Conservation (phyloP, 208 protist genomes). For the Acanthamoeba quina region DNA sequence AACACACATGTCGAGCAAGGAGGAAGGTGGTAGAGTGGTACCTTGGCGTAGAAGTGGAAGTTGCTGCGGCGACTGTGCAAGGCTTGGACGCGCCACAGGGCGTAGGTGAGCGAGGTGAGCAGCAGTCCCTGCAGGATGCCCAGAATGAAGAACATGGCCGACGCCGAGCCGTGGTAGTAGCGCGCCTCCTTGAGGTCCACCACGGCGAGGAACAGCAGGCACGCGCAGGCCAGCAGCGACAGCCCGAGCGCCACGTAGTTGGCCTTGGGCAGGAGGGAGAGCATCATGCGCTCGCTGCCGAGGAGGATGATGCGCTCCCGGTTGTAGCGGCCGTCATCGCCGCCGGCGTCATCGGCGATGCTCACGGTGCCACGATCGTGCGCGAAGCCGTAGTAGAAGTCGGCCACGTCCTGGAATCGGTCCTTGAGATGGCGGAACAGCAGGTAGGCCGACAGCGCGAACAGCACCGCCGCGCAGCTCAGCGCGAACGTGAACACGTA, state of each 20-base stretch:
- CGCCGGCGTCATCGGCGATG: background rate
- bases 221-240: slow-evolving; percentile 13
- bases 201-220: slow-evolving; percentile 27
- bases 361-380: background rate
- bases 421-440: slow-evolving; percentile 15
- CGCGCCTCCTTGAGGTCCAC: background rate
- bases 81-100: background rate
- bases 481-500: slow-evolving; percentile 15
- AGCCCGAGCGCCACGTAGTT: slow-evolving; percentile 19
- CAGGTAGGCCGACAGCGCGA: background rate
- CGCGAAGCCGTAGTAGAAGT: slow-evolving; percentile 8
- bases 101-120: slow-evolving; percentile 2
- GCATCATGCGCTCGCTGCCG: slow-evolving; percentile 1
- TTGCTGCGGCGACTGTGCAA: background rate
- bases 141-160: background rate
- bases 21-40: background rate
- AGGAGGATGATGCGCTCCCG: slow-evolving; percentile 14
- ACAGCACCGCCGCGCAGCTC: background rate
- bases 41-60: background rate
- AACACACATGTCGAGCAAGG: background rate
- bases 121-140: background rate
- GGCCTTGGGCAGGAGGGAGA: background rate
- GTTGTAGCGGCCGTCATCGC: background rate
- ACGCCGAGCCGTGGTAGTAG: background rate
- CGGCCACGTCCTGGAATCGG: slow-evolving; percentile 27